Evolutionary conservation across 1,284 basidiomycete species (phyloP).

Genomic region (Cryptococcus sp.): DNA sequence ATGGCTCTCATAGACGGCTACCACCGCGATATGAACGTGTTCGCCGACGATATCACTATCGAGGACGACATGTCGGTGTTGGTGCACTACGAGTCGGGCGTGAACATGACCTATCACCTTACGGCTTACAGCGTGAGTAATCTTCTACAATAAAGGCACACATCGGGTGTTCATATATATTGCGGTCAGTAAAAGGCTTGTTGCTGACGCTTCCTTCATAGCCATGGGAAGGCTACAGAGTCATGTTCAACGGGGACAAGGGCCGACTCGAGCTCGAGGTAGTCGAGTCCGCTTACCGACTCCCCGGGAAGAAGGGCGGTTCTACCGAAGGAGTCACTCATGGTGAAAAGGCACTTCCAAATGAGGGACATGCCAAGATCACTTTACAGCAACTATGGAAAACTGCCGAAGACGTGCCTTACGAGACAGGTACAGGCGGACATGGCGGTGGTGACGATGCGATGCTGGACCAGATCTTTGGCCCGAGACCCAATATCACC

Average conservation of each 20-base stretch:
- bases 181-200: constrained; percentile 41
- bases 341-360: constrained; percentile 56
- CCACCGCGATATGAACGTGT: constrained; percentile 55
- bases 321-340: constrained; percentile 43
- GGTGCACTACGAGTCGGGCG: constrained; percentile 58
- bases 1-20: constrained; percentile 37
- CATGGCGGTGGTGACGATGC: constrained; percentile 60
- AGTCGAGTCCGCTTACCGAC: constrained; percentile 55
- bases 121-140: constrained; percentile 44
- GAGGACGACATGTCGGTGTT: constrained; percentile 62
- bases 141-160: not conserved
- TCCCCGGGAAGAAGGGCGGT: constrained; percentile 26
- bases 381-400: constrained; percentile 59
- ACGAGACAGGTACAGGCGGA: constrained; percentile 56
- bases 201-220: constrained; percentile 50
- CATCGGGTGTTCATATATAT: too few species aligned
- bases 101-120: constrained; percentile 61
- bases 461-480: constrained; percentile 60
- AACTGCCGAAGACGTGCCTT: constrained; percentile 55
- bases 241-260: constrained; percentile 61
- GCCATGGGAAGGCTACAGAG: constrained; percentile 58
- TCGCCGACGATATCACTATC: constrained; percentile 59
- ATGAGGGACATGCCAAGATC: constrained; percentile 57
- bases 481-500: constrained; percentile 54
- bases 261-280: constrained; percentile 62